Evolutionary conservation across 2,329 filamentous ascomycete species (phyloP).

Genomic region (Trichoderma citrinoviride): DNA sequence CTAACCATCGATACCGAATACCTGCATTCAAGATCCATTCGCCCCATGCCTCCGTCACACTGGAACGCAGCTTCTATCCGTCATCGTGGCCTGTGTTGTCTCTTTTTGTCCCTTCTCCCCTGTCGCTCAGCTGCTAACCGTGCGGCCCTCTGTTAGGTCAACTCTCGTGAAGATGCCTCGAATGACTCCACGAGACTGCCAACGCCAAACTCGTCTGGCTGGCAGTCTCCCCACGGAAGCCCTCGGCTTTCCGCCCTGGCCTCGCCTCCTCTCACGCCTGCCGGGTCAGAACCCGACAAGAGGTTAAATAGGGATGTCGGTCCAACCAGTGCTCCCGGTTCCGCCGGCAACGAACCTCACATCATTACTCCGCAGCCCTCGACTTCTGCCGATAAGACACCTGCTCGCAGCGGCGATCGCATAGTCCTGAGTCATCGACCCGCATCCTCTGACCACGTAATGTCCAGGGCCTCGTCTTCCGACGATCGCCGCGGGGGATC

Average conservation of each 20-base stretch:
- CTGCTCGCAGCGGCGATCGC: slow-evolving; percentile 40
- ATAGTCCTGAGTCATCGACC: slow-evolving; percentile 43
- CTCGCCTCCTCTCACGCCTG: slow-evolving; percentile 85
- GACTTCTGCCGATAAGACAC: slow-evolving; percentile 51
- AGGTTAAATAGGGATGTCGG: slow-evolving; percentile 34
- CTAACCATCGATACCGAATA: neutral
- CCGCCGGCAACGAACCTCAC: slow-evolving; percentile 39
- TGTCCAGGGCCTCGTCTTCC: slow-evolving; percentile 42
- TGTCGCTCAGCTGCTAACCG: slow-evolving; percentile 30
- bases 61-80: neutral
- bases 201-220: slow-evolving; percentile 62
- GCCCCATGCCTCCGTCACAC: neutral
- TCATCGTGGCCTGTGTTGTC: slow-evolving; percentile 7
- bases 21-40: neutral
- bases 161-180: slow-evolving; percentile 59
- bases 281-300: slow-evolving; percentile 59
- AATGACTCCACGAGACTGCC: slow-evolving; percentile 61
- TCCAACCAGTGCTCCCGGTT: slow-evolving; percentile 33
- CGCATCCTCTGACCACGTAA: slow-evolving; percentile 42
- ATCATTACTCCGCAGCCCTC: slow-evolving; percentile 70
- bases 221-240: slow-evolving; percentile 64
- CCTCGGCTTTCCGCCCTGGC: slow-evolving; percentile 70
- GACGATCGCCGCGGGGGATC: slow-evolving; percentile 37
- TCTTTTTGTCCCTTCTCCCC: neutral
- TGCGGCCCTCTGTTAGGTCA: slow-evolving; percentile 45